Evolutionary conservation across 2,329 filamentous ascomycete species (phyloP).

Genomic region (Verticillium dahliae): DNA sequence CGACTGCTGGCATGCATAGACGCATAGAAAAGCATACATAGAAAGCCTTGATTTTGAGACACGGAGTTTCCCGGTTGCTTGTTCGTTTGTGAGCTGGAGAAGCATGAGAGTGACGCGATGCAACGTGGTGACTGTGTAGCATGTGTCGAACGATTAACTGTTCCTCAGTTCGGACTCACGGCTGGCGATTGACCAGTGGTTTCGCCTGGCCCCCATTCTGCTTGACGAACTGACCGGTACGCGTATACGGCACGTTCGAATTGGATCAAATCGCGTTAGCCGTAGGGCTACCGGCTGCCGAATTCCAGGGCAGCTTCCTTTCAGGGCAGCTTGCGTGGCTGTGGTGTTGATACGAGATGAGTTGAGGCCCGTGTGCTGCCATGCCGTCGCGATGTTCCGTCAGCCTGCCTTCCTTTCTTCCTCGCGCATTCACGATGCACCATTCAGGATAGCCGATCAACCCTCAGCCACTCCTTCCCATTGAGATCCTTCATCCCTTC

Average conservation of each 20-base stretch:
- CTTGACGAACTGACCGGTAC: too few relatives aligned
- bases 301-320: background rate
- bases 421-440: background rate
- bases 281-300: background rate
- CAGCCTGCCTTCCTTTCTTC: too few relatives aligned
- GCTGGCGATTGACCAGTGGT: too few relatives aligned
- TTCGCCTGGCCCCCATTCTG: too few relatives aligned
- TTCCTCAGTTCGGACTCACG: too few relatives aligned
- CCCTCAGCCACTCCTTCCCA: background rate
- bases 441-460: background rate
- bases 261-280: background rate
- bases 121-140: background rate
- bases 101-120: background rate
- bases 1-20: background rate
- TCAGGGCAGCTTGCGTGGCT: background rate
- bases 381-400: background rate
- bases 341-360: background rate
- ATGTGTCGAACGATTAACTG: too few relatives aligned
- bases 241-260: too few relatives aligned
- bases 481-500: background rate
- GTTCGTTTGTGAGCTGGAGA: background rate
- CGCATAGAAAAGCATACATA: background rate
- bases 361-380: background rate
- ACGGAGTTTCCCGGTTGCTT: background rate
- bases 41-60: background rate